Percentiles rank a stretch among this genome's conserved stretches.
phyloP scores from a whole-genome alignment of 176 grass and related monocot genomes.

The Aegilops longissima region DNA sequence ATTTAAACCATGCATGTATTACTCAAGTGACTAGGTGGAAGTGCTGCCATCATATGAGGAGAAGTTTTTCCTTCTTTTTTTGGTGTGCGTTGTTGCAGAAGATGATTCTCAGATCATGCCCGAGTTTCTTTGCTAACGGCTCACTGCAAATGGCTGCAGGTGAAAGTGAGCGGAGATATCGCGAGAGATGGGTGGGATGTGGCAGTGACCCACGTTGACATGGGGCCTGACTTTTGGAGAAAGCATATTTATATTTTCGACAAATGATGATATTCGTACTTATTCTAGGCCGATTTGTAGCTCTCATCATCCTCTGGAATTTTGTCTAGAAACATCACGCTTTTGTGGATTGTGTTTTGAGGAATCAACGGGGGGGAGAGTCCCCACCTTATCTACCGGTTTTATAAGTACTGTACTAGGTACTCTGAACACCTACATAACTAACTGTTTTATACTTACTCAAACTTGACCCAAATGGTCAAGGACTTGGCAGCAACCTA shows the following conservation, averaged over 20 bases:
- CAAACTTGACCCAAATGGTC: too few species aligned
- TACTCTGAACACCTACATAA: too few species aligned
- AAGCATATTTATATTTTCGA: slow-evolving; percentile 56
- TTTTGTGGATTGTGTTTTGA: too few species aligned
- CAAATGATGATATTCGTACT: slow-evolving; percentile 16
- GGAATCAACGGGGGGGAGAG: too few species aligned
- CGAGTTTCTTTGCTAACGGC: background rate
- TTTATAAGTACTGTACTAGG: too few species aligned
- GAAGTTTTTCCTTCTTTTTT: background rate
- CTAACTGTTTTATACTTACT: too few species aligned
- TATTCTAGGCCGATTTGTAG: too few species aligned
- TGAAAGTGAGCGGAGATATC: slow-evolving; percentile 11
- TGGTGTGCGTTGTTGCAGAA: background rate
- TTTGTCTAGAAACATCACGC: too few species aligned
- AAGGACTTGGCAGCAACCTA: too few species aligned
- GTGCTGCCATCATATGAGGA: background rate
- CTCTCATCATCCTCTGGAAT: too few species aligned
- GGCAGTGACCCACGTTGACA: slow-evolving; percentile 52
- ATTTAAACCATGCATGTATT: background rate
- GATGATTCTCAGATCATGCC: background rate
- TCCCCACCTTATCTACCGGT: too few species aligned
- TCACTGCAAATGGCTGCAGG: slow-evolving; percentile 37
- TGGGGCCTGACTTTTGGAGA: slow-evolving; percentile 65
- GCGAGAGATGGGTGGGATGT: slow-evolving; percentile 39
- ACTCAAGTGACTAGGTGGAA: background rate